A percentile compares a stretch with the other conserved stretches of the same genome.
phyloP scores from a whole-genome alignment of 306 rosid genomes.

The Sechiopsis laciniata region DNA sequence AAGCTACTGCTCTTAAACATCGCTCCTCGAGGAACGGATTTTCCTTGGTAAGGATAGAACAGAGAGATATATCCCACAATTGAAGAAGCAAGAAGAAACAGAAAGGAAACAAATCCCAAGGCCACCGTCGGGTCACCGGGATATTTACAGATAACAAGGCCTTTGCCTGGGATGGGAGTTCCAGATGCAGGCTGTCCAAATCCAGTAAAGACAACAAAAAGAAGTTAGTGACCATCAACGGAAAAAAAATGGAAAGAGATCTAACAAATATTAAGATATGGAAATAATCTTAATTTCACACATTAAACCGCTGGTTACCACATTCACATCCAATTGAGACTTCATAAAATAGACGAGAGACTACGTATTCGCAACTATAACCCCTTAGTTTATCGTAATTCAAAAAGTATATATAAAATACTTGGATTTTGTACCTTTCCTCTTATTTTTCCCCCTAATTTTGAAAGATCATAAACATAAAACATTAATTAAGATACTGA shows the following conservation, averaged over 20 bases:
- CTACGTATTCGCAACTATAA: no score
- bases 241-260: neutral
- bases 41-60: slow-evolving; percentile 72
- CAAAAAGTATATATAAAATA: no score
- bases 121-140: slow-evolving; percentile 54
- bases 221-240: neutral
- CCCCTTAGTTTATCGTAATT: no score
- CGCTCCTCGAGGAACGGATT: slow-evolving; percentile 47
- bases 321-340: neutral
- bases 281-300: neutral
- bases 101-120: slow-evolving; percentile 55
- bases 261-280: neutral
- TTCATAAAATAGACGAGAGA: neutral
- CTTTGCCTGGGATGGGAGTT: slow-evolving; percentile 33
- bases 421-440: no score
- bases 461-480: no score
- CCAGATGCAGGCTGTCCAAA: slow-evolving; percentile 64
- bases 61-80: slow-evolving; percentile 47
- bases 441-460: no score
- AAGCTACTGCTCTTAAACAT: slow-evolving; percentile 43
- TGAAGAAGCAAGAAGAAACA: slow-evolving; percentile 50
- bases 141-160: slow-evolving; percentile 51
- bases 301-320: neutral
- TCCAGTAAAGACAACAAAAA: neutral
- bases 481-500: no score